Conservation (phyloP, 306 rosid genomes). For the Medicago ruthenica region DNA sequence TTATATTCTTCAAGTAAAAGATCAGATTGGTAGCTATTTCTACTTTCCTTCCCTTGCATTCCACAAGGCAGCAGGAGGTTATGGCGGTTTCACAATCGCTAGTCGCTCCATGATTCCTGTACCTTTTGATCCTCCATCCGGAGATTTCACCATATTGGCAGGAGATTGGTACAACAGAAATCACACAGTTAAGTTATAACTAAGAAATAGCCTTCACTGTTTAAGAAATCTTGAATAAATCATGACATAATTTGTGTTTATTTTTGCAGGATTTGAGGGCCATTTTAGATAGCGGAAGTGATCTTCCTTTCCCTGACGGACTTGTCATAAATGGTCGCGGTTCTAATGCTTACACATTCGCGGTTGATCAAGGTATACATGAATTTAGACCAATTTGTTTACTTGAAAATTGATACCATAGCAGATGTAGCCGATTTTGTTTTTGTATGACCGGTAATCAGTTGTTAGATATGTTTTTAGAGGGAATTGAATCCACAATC, state of each 20-base stretch:
- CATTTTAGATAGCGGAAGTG: constrained; percentile 75
- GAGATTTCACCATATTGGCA: constrained; percentile 74
- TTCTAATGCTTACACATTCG: constrained; percentile 58
- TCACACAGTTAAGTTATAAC: constrained; percentile 73
- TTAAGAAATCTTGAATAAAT: constrained; percentile 1
- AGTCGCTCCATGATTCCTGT: constrained; percentile 82
- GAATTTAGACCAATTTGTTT: background rate
- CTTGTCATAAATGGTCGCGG: constrained; percentile 82
- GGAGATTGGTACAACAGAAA: constrained; percentile 86
- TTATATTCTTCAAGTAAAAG: constrained; percentile 81
- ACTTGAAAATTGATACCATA: background rate
- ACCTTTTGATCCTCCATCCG: constrained; percentile 80
- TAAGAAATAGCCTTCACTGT: background rate
- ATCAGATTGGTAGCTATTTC: constrained; percentile 91
- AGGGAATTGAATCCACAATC: no score
- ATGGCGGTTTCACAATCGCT: constrained; percentile 66
- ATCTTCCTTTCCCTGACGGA: constrained; percentile 88
- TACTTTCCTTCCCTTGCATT: constrained; percentile 85
- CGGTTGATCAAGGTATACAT: constrained; percentile 77
- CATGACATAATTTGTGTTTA: background rate
- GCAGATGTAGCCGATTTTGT: constrained; percentile 4
- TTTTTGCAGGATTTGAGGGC: constrained; percentile 73
- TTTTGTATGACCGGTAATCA: no score
- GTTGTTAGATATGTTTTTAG: no score
- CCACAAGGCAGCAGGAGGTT: constrained; percentile 95